Percentiles rank a stretch among this genome's conserved stretches.
Conservation (phyloP, 2,329 filamentous ascomycete genomes). For the Aureobasidium melanogenum region DNA sequence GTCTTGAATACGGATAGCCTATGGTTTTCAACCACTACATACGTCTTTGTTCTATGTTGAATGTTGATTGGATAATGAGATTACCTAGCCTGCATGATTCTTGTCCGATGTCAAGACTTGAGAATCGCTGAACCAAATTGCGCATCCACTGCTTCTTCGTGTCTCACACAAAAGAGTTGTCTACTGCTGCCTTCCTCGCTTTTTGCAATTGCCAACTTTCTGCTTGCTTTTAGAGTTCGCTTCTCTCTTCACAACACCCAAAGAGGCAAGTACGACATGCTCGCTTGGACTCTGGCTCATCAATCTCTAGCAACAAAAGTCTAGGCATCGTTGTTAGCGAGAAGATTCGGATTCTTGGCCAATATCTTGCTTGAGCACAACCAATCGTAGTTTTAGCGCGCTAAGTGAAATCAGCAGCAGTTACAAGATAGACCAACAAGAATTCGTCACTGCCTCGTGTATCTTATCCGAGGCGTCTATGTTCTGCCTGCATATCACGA, state of each 20-base stretch:
- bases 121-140: not conserved
- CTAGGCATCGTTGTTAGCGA: not conserved
- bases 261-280: not conserved
- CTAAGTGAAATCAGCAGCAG: not conserved
- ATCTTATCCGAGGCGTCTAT: not conserved
- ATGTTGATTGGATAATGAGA: not conserved
- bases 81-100: not conserved
- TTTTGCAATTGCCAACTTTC: not conserved
- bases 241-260: not conserved
- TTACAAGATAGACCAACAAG: not conserved
- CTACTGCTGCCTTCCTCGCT: not conserved
- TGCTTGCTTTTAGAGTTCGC: not conserved
- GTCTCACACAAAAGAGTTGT: not conserved
- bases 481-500: not conserved
- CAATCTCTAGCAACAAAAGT: not conserved
- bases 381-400: not conserved
- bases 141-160: not conserved
- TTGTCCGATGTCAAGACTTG: not conserved
- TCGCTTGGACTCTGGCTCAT: not conserved
- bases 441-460: not conserved
- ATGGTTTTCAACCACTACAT: not conserved
- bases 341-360: not conserved
- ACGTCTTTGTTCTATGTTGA: slow-evolving; percentile 1
- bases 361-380: not conserved
- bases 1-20: not conserved